Evolutionary conservation across 225 moss, liverwort and hornwort genomes (phyloP).

Genomic region (Takakia lepidozioides): DNA sequence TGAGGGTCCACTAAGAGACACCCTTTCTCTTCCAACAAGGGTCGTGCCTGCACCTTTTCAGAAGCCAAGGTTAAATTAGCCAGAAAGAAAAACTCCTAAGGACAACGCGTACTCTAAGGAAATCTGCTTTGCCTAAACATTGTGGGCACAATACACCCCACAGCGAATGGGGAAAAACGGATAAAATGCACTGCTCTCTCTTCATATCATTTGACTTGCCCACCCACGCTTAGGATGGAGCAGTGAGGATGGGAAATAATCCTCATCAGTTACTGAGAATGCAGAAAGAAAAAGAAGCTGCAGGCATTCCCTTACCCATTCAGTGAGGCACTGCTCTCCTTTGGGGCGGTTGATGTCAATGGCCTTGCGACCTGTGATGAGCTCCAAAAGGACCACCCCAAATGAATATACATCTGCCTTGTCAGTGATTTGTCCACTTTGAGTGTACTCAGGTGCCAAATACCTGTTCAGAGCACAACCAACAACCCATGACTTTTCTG

Average conservation of each 20-base stretch:
- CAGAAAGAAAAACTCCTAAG: not conserved
- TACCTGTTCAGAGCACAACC: constrained; percentile 11
- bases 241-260: not conserved
- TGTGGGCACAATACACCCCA: too few species aligned
- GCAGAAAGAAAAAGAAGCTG: too few species aligned
- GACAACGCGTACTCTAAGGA: not conserved
- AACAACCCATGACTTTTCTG: too few species aligned
- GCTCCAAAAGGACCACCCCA: constrained; percentile 73
- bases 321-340: constrained; percentile 44
- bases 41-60: constrained; percentile 32
- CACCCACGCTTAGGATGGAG: not conserved
- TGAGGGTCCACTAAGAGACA: constrained; percentile 44
- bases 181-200: too few species aligned
- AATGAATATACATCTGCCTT: constrained; percentile 80
- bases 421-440: constrained; percentile 68
- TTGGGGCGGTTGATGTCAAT: constrained; percentile 44
- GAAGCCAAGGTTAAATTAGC: not conserved
- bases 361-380: constrained; percentile 72
- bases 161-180: too few species aligned
- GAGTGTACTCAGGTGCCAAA: constrained; percentile 74
- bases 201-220: too few species aligned
- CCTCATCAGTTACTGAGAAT: constrained; percentile 2
- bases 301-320: constrained; percentile 79
- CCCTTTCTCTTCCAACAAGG: constrained; percentile 30
- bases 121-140: not conserved